Base-by-base conservation (phyloP, 768 basidiomycete genomes). In the Amanita subjunquillea region DNA sequence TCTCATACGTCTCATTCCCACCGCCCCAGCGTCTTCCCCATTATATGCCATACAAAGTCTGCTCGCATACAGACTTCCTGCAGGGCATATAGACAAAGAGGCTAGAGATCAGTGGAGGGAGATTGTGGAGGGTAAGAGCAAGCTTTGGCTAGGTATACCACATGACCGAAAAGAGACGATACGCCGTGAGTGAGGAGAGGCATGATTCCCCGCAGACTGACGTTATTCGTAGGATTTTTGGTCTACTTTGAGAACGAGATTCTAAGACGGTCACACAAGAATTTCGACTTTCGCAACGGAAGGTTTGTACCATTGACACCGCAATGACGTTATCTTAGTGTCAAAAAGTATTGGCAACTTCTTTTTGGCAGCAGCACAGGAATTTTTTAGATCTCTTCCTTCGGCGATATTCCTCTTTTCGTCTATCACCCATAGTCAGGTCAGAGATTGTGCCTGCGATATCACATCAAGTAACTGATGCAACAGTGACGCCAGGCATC, bases 381-480 rank as follows among this genome's bases (percentile, higher is more conserved):
- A 79, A 10, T 92, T 97, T 69, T 91, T 97, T 62, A 84, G 91
- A 4, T 95, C 91, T 29, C 73, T 97, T 6, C 91, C 94, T 9
- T 90, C 91, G 1, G 91, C 94, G 10, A 89, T 97, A 56, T 97
- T 95, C 67, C 72, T 96, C 40, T 94, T 97, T 63, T 86, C 91
- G 27, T 89, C 89, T 2, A 91, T 96, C 57, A 91, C 91, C 0
- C 85, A 81, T 60, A 91, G 87, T 53, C 81, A 85, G 65, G 75
- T 70, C 55, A 58, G 55, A 45, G 5, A 22, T 48, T 50, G 15
- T 36, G 38, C 29, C 10, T 42, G 41, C 15, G 4, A 22, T 34
- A 20, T 32, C 32, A 47, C 38, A 27, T 20, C 17, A 37, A 12
- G 6, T 32, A 23, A 50, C 27, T 53, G 44, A 42, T 6, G 29